Evolutionary conservation across 1,284 basidiomycete genomes (phyloP), one percentile per base, ranked within the genome.

Genomic region (Lentinula novae-zelandiae): DNA sequence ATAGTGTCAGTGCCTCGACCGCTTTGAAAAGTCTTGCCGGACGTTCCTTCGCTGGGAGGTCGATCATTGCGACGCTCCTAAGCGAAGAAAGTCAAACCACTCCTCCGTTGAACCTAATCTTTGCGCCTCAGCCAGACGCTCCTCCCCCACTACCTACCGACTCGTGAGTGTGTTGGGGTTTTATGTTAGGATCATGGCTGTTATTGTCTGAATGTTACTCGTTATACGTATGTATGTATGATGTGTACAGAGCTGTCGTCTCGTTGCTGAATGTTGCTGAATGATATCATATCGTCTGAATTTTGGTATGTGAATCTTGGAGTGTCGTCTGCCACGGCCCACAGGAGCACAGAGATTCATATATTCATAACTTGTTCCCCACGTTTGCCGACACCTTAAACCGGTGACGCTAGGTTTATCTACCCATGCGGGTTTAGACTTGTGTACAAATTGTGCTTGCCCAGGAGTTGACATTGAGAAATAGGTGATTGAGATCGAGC

Each of bases 11-110:
- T 57, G 93, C 93, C 13, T 78, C 79, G 44, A 76, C 73, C 61
- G 96, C 91, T 36, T 80, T 98, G 72, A 89, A 90, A 71, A 85
- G 87, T 39, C 81, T 98, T 56, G 95, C 96, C 12, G 95, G 95
- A 13, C 81, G 95, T 59, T 93, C 93, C 63, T 98, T 98, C 68
- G 95, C 89, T 51, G 95, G 95, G 1, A 81, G 95, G 67, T 93
- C 92, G 53, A 96, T 97, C 68, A 89, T 90, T 66, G 90, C 90
- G 22, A 92, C 91, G 20, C 72, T 92, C 63, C 76, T 93, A 46
- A 85, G 81, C 67, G 90, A 93, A 66, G 89, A 93, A 66, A 92
- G 89, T 70, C 85, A 89, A 73, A 90, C 87, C 42, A 89, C 90
- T 5, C 90, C 90, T 31, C 90, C 90, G 48, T 78, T 92, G 51